A percentile compares a stretch with the other conserved stretches of the same genome.
These are phyloP conservation scores for Kernera saxatilis DNA, from an alignment of 345 rosid genomes.

Conservation along the genomic window DNA sequence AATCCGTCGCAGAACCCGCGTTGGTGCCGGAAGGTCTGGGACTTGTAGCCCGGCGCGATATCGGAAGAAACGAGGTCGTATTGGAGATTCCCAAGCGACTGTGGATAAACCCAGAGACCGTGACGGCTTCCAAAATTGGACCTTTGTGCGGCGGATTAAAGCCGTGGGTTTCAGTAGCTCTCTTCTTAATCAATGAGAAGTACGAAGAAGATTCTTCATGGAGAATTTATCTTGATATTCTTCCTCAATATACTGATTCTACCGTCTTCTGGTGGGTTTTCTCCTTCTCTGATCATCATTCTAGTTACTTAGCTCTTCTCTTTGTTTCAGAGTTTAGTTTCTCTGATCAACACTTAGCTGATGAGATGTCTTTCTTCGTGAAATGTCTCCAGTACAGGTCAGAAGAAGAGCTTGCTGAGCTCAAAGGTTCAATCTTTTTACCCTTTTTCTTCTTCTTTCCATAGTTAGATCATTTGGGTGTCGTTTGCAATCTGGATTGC, in stretches of 20 bases:
- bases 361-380: conserved; percentile 34
- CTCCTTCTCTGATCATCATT: conserved; percentile 20
- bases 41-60: conserved; percentile 66
- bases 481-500: not conserved
- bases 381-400: conserved; percentile 91
- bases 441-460: not conserved
- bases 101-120: conserved; percentile 84
- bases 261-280: conserved; percentile 79
- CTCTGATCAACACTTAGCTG: not conserved
- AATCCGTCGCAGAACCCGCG: conserved; percentile 55
- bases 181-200: conserved; percentile 79
- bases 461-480: not conserved
- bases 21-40: conserved; percentile 70
- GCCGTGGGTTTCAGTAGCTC: conserved; percentile 86
- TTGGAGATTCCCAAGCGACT: conserved; percentile 76
- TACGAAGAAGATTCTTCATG: conserved; percentile 50
- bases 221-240: conserved; percentile 74
- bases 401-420: conserved; percentile 87
- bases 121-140: conserved; percentile 76
- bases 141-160: conserved; percentile 61
- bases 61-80: conserved; percentile 72
- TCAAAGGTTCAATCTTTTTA: conserved; percentile 54
- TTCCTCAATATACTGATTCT: conserved; percentile 72
- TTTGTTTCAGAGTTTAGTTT: too few species aligned
- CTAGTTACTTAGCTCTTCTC: too few species aligned